Evolutionary conservation across 345 rosid species (phyloP).

Genomic region (Schrenkiella parvula): DNA sequence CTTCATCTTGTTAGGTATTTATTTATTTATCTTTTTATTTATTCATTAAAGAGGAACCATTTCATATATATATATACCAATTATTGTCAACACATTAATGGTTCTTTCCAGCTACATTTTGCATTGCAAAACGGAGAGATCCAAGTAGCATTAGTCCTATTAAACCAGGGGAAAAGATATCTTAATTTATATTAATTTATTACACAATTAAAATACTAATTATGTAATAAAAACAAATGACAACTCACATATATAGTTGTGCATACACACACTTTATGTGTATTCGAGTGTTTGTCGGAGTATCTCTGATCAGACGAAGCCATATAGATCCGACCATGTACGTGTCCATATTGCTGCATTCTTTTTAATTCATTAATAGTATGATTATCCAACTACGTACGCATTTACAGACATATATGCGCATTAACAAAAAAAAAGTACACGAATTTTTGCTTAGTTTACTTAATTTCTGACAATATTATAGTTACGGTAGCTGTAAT

Average conservation of each 20-base stretch:
- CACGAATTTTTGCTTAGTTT: neutral
- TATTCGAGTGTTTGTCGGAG: slow-evolving; percentile 35
- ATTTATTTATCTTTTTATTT: neutral
- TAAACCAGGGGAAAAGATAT: neutral
- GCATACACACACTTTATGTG: slow-evolving; percentile 28
- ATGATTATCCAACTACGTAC: slow-evolving; percentile 8
- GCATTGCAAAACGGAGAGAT: slow-evolving; percentile 14
- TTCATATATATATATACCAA: neutral
- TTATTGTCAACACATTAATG: slow-evolving; percentile 1
- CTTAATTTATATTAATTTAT: neutral
- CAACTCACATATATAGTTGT: slow-evolving; percentile 8
- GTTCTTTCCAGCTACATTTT: slow-evolving; percentile 25
- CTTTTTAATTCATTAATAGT: neutral
- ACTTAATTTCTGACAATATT: neutral
- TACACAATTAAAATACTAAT: neutral
- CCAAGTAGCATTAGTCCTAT: neutral
- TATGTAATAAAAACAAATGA: neutral
- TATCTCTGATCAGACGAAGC: slow-evolving; percentile 35
- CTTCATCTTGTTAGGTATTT: slow-evolving; percentile 7
- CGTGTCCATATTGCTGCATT: slow-evolving; percentile 18
- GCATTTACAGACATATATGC: neutral
- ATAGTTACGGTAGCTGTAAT: neutral
- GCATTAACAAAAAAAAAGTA: neutral
- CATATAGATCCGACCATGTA: slow-evolving; percentile 32
- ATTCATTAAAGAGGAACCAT: neutral